phyloP scores from a whole-genome alignment of 2,329 filamentous ascomycete species.

The Alternaria dauci region DNA sequence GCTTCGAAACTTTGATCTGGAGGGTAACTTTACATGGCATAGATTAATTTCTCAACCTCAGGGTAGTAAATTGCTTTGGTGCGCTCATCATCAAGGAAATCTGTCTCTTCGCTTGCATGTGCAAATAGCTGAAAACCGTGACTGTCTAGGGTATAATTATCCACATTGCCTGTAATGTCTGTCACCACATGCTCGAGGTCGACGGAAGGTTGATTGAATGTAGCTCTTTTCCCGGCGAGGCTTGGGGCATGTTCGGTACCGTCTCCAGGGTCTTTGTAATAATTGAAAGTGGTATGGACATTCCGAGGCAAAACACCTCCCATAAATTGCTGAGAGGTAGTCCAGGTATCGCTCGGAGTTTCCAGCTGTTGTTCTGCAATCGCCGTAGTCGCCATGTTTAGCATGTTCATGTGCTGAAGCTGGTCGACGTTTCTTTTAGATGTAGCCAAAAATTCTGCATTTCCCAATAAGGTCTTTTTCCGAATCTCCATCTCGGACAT shows the following conservation, averaged over 20 bases:
- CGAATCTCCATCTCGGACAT: background rate
- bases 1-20: background rate
- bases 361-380: background rate
- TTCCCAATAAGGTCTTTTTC: background rate
- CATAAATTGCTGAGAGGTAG: background rate
- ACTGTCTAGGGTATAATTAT: background rate
- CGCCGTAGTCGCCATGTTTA: background rate
- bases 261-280: background rate
- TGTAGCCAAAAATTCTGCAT: background rate
- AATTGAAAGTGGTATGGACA: background rate
- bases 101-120: background rate
- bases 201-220: background rate
- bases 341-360: background rate
- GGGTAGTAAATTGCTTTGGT: background rate
- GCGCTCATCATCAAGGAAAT: background rate
- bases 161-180: background rate
- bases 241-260: background rate
- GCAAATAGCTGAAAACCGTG: background rate
- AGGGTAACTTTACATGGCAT: background rate
- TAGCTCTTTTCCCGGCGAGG: background rate
- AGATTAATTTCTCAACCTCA: background rate
- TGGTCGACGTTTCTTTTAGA: background rate
- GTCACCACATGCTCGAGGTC: background rate
- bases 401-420: background rate
- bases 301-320: background rate